Evolutionary conservation across 2,329 filamentous ascomycete species (phyloP), one percentile per base, ranked within the genome.

Genomic region (Calonectria honghensis): DNA sequence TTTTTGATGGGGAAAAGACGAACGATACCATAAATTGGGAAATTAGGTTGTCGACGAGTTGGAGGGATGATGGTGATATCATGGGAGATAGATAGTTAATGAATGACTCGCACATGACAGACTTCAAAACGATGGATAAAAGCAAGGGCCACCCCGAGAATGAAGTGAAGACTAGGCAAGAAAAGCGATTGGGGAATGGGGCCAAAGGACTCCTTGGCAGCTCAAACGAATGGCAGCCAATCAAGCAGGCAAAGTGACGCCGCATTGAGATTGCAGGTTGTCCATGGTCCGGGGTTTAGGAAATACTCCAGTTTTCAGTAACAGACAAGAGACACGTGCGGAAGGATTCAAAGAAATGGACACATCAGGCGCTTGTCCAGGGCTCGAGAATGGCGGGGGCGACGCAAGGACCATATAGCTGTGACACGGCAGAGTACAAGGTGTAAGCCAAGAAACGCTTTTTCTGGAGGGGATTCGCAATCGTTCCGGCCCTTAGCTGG

Each of bases 251-350:
- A 24, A 65, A 32, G 32, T 52, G 16, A 29, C 24, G 31, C 39
- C 41, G 71, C 51, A 61, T 73, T 61, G 66, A 73, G 59, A 73
- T 73, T 73, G 24, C 71, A 66, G 50, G 57, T 63, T 63, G 35
- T 51, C 18, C 57, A 63, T 63, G 57, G 57, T 63, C 57, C 35
- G 57, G 57, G 57, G 57, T 37, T 29, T 29, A 63, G 35, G 57
- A 24, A 63, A 29, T 63, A 57, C 52, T 57, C 52, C 57, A 41
- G 57, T 63, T 63, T 29, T 63, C 24, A 37, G 35, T 41, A 27
- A 63, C 57, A 63, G 39, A 41, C 35, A 29, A 27, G 37, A 63
- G 39, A 63, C 57, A 63, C 35, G 57, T 63, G 37, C 57, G 57
- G 57, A 63, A 63, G 57, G 57, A 63, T 63, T 41, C 57, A 37